Evolutionary conservation across 768 basidiomycete species (phyloP), one percentile per base, ranked within the genome.

Genomic region (Rhizopogon vesiculosus): DNA sequence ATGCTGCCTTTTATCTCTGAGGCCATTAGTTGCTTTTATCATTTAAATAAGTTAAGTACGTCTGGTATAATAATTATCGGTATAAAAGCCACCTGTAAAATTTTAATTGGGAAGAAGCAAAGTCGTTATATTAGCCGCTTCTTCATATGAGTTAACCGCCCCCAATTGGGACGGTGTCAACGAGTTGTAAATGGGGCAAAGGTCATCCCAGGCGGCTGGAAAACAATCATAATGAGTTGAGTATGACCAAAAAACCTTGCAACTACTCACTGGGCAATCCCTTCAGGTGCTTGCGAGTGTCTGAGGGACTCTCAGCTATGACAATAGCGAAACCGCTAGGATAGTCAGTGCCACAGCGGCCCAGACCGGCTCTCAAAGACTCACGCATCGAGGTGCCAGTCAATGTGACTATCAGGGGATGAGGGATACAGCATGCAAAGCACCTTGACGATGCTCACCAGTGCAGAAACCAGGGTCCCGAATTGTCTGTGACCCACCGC

Each of bases 401-500:
- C 68, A 16, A 68, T 64, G 28, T 68, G 67, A 46, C 68, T 68
- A 39, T 16, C 7, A 7, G n/a, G 15, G 13, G 10, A 25, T 9
- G 40, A 18, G 28, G 4, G 7, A 31, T 12, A 61, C 43, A 61
- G 40, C 7, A 55, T 16, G 38, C 1, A 19, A 25, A 12, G 18
- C 16, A 18, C 6, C 22, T 40, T 8, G 7, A 15, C 39, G 5
- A 43, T n/a, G 12, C 33, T 43, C 53, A 69, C 68, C 68, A 78
- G 55, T 78, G 77, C 42, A 78, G 57, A 58, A 78, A 70, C 79
- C 82, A 84, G 9, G 80, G 76, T 6, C 86, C 85, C 1, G 83
- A 71, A 64, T 88, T 87, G 59, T 87, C 81, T 2, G 85, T 84
- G 18, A 72, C 67, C 66, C 80, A 87, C 42, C 85, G 77, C 38